Evolutionary conservation across 2,329 filamentous ascomycete species (phyloP).

Genomic region (Periconia macrospinosa): DNA sequence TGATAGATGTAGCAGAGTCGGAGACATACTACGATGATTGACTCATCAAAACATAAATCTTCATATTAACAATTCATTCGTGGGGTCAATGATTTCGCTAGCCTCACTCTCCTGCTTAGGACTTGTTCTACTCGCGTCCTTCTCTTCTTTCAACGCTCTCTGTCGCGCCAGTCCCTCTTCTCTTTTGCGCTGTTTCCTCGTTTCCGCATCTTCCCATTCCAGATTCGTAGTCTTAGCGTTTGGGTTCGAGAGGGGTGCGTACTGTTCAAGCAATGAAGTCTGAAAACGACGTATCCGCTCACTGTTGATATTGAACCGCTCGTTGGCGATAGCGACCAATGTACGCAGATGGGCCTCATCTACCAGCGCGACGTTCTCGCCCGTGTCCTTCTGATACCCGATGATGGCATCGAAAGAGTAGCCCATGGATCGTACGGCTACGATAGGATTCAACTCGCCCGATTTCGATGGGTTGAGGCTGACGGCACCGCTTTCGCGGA

Average conservation of each 20-base stretch:
- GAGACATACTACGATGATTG: not conserved
- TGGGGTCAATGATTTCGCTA: too few relatives aligned
- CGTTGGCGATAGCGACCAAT: constrained; percentile 71
- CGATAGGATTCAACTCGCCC: constrained; percentile 65
- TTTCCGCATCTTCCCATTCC: constrained; percentile 47
- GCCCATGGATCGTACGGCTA: constrained; percentile 83
- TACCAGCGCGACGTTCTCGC: constrained; percentile 56
- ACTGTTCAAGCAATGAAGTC: constrained; percentile 49
- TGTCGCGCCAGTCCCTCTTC: constrained; percentile 54
- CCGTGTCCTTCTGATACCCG: constrained; percentile 53
- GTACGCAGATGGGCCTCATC: constrained; percentile 67
- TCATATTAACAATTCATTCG: too few relatives aligned
- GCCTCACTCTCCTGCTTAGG: too few relatives aligned
- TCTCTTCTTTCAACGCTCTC: constrained; percentile 33
- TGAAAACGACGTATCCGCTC: constrained; percentile 69
- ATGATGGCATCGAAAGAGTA: constrained; percentile 81
- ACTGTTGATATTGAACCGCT: constrained; percentile 70
- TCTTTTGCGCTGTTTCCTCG: constrained; percentile 43
- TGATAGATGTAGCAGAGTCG: not conserved
- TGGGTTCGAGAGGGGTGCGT: not conserved
- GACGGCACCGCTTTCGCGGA: constrained; percentile 85
- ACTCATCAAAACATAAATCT: too few relatives aligned
- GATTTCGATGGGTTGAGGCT: constrained; percentile 54
- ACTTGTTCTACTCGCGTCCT: not conserved
- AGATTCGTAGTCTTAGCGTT: constrained; percentile 8